These are phyloP conservation scores for Chaetomium sp. DNA, from an alignment of 2,329 filamentous ascomycete genomes.

Conservation along the genomic window DNA sequence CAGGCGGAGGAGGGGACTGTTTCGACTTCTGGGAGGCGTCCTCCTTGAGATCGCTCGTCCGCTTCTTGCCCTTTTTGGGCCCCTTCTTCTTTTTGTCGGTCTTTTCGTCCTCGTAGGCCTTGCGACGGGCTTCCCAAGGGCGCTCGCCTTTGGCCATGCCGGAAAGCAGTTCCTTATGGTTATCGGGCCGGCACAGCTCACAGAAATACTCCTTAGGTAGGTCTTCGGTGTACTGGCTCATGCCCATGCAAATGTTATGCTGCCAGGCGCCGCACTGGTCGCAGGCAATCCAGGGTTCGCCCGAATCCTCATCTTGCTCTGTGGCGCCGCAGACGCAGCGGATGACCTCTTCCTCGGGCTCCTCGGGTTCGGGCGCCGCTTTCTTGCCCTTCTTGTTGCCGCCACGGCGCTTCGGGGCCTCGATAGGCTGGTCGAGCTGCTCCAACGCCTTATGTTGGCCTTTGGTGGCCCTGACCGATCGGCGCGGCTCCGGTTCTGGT, in stretches of 20 bases:
- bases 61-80: slow-evolving; percentile 66
- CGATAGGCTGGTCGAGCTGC: slow-evolving; percentile 63
- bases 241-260: slow-evolving; percentile 93
- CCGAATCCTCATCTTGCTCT: slow-evolving; percentile 80
- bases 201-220: slow-evolving; percentile 87
- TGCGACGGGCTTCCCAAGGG: slow-evolving; percentile 77
- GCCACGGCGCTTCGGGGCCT: slow-evolving; percentile 55
- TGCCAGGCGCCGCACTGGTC: slow-evolving; percentile 94
- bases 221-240: slow-evolving; percentile 76
- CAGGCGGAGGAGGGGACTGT: slow-evolving; percentile 39
- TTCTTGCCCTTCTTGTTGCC: slow-evolving; percentile 56
- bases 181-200: slow-evolving; percentile 81
- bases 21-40: slow-evolving; percentile 45
- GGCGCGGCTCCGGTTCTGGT: slow-evolving; percentile 74
- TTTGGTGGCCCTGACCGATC: slow-evolving; percentile 94
- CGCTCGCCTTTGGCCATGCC: slow-evolving; percentile 79
- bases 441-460: slow-evolving; percentile 94
- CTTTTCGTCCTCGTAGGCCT: slow-evolving; percentile 63
- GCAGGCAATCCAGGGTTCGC: slow-evolving; percentile 93
- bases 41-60: slow-evolving; percentile 64
- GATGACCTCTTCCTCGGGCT: slow-evolving; percentile 71
- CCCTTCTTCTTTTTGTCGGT: slow-evolving; percentile 66
- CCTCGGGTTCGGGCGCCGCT: slow-evolving; percentile 59
- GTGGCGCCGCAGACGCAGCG: slow-evolving; percentile 91
- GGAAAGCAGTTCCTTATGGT: slow-evolving; percentile 78